Conservation (phyloP, 2,329 filamentous ascomycete species). For the Colletotrichum sidae region DNA sequence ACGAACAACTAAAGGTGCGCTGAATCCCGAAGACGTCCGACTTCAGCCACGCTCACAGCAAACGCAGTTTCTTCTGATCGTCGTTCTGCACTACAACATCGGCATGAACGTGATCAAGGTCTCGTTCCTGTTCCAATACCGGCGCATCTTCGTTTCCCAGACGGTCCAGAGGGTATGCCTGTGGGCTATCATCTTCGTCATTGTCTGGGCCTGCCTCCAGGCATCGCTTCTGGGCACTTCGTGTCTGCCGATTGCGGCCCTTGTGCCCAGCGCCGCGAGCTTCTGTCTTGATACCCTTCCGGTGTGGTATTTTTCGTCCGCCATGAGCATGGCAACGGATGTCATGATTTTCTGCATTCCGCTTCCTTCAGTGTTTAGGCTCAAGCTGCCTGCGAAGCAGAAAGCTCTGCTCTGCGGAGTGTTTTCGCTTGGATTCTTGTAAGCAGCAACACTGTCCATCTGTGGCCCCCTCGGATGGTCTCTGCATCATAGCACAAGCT, state of each 20-base stretch:
- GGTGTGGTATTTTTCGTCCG: slow-evolving; percentile 47
- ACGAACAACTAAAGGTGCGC: slow-evolving; percentile 41
- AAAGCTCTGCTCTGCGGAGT: slow-evolving; percentile 44
- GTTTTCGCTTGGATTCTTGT: slow-evolving; percentile 48
- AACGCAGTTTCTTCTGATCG: slow-evolving; percentile 42
- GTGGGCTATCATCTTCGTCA: slow-evolving; percentile 43
- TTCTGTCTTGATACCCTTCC: slow-evolving; percentile 45
- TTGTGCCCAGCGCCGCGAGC: slow-evolving; percentile 41
- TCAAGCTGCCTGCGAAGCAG: slow-evolving; percentile 42
- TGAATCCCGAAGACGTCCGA: background rate
- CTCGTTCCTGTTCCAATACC: slow-evolving; percentile 48
- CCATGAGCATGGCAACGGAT: slow-evolving; percentile 44
- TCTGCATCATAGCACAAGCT: too few species aligned
- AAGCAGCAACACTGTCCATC: slow-evolving; percentile 21
- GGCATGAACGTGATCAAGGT: slow-evolving; percentile 48
- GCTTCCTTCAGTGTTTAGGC: slow-evolving; percentile 41
- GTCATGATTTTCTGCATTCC: slow-evolving; percentile 45
- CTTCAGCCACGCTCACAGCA: background rate
- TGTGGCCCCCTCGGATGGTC: too few species aligned
- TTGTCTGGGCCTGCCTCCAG: slow-evolving; percentile 43
- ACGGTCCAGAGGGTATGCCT: slow-evolving; percentile 42
- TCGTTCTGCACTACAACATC: slow-evolving; percentile 46
- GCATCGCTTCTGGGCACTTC: slow-evolving; percentile 42
- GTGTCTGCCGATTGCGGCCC: slow-evolving; percentile 43
- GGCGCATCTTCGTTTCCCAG: slow-evolving; percentile 44